Evolutionary conservation across 345 rosid species (phyloP).

Genomic region (Populus ilicifolia): DNA sequence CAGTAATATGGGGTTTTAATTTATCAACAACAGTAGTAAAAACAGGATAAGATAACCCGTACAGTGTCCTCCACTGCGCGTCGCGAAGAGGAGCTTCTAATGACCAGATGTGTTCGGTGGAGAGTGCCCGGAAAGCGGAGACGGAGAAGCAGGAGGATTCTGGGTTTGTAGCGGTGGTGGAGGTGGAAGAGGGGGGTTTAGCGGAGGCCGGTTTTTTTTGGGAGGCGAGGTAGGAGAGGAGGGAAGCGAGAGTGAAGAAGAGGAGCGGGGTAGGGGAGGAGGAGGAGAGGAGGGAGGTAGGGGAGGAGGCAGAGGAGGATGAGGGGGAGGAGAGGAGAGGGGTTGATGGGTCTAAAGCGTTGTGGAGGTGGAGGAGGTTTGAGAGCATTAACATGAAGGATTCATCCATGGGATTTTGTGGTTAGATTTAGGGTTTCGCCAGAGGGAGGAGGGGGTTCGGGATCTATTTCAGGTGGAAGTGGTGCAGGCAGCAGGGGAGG

Average conservation of each 20-base stretch:
- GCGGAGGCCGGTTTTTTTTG: conserved; percentile 15
- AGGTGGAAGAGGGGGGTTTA: conserved; percentile 11
- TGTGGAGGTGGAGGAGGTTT: conserved; percentile 87
- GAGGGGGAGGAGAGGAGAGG: conserved; percentile 53
- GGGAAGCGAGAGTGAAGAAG: conserved; percentile 35
- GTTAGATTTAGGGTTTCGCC: conserved; percentile 26
- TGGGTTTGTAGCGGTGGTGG: conserved; percentile 31
- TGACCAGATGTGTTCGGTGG: conserved; percentile 86
- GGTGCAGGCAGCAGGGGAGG: neutral
- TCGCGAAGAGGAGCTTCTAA: conserved; percentile 75
- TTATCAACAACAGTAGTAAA: conserved; percentile 89
- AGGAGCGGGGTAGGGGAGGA: conserved; percentile 35
- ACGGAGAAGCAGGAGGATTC: conserved; percentile 57
- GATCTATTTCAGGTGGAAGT: neutral
- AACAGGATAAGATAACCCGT: conserved; percentile 84
- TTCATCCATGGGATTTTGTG: conserved; percentile 58
- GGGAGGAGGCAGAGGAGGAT: conserved; percentile 36
- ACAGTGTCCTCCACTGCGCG: conserved; percentile 83
- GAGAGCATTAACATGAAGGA: conserved; percentile 81
- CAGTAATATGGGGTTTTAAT: conserved; percentile 79
- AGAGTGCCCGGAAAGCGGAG: conserved; percentile 82
- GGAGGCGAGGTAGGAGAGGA: conserved; percentile 39
- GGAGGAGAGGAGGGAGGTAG: conserved; percentile 23
- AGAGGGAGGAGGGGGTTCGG: neutral
- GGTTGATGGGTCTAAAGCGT: conserved; percentile 69